Evolutionary conservation across 805 yeast species (phyloP).

Genomic region (Metschnikowia anglica): DNA sequence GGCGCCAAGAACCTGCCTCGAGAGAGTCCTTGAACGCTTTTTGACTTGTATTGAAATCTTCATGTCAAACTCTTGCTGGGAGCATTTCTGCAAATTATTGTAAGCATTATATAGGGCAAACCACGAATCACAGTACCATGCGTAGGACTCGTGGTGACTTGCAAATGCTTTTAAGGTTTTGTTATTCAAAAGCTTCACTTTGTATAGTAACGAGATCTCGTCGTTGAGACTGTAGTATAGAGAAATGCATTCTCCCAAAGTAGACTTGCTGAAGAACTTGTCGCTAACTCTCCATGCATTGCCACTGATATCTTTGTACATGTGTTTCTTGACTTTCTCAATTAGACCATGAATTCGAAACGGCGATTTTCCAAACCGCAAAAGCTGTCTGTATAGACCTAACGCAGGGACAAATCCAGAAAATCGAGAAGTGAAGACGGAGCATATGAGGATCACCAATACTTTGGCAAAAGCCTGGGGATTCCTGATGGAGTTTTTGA

Average conservation of each 20-base stretch:
- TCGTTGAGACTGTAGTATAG: constrained; percentile 66
- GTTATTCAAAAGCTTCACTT: constrained; percentile 48
- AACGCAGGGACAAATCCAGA: constrained; percentile 48
- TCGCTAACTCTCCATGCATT: constrained; percentile 16
- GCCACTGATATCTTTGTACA: constrained; percentile 11
- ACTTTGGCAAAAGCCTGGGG: constrained; percentile 39
- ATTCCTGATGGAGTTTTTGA: constrained; percentile 35
- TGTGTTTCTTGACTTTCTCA: constrained; percentile 25
- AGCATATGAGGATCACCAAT: constrained; percentile 36
- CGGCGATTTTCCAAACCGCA: constrained; percentile 71
- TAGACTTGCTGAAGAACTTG: constrained; percentile 39
- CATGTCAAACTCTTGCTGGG: constrained; percentile 50
- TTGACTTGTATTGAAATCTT: constrained; percentile 62
- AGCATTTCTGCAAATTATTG: constrained; percentile 40
- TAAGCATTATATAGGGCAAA: constrained; percentile 54
- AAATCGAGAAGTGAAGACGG: constrained; percentile 40
- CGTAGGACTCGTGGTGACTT: constrained; percentile 56
- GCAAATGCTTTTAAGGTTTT: constrained; percentile 38
- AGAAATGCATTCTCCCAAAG: constrained; percentile 52
- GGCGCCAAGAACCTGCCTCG: constrained; percentile 39
- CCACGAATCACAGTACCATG: constrained; percentile 69
- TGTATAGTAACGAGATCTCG: constrained; percentile 57
- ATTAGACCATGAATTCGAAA: constrained; percentile 47
- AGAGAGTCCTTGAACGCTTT: constrained; percentile 47
- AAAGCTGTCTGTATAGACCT: constrained; percentile 60